These are phyloP conservation scores for Trypanosoma lewisi DNA, from an alignment of 208 protist species.

Conservation along the genomic window DNA sequence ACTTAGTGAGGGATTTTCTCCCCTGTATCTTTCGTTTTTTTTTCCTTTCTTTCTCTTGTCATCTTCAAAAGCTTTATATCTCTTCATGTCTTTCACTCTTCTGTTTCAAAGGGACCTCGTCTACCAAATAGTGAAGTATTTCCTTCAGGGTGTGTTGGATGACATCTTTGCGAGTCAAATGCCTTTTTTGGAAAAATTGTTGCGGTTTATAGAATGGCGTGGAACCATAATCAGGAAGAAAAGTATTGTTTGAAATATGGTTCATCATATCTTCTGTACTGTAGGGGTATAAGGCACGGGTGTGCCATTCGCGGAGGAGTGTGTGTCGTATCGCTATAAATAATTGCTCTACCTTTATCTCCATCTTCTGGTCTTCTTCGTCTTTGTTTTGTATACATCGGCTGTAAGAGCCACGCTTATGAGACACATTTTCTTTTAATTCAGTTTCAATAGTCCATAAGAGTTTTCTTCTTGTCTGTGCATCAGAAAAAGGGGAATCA, in stretches of 20 bases:
- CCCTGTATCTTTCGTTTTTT: too few relatives aligned
- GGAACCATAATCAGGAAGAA: not conserved
- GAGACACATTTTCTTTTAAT: not conserved
- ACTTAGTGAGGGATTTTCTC: not conserved
- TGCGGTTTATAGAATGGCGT: not conserved
- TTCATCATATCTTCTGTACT: not conserved
- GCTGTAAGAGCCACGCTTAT: not conserved
- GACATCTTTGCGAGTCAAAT: not conserved
- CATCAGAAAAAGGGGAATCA: not conserved
- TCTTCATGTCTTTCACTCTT: not conserved
- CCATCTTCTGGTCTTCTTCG: not conserved
- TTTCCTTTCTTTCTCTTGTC: not conserved
- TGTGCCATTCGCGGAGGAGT: constrained; percentile 21
- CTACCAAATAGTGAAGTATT: not conserved
- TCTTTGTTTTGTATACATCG: not conserved
- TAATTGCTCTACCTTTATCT: not conserved
- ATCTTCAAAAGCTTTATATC: not conserved
- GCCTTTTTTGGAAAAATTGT: not conserved
- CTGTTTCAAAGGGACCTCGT: not conserved
- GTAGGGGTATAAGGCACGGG: not conserved
- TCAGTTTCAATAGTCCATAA: constrained; percentile 18
- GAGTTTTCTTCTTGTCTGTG: not conserved
- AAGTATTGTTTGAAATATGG: not conserved
- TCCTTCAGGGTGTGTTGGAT: not conserved
- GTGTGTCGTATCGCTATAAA: constrained; percentile 14